Evolutionary conservation across 257 asterid genomes (phyloP).

Genomic region (Thymus quinquecostatus): DNA sequence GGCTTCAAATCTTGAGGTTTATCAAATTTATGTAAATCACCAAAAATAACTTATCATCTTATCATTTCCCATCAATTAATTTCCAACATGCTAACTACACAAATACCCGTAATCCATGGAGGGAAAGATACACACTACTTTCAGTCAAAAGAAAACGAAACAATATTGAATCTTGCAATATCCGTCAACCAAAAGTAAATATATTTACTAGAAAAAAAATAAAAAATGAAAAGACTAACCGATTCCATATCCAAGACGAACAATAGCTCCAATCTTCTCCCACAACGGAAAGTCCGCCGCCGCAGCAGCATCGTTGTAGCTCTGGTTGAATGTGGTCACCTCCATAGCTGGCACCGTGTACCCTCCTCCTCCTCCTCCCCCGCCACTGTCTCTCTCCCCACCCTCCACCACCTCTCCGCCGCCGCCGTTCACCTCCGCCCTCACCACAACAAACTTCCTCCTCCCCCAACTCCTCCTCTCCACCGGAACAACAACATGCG

Average conservation of each 20-base stretch:
- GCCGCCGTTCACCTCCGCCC: slow-evolving; percentile 49
- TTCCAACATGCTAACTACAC: neutral
- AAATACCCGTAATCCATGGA: neutral
- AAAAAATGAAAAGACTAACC: slow-evolving; percentile 45
- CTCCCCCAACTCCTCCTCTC: slow-evolving; percentile 35
- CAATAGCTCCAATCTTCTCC: slow-evolving; percentile 94
- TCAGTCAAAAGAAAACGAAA: neutral
- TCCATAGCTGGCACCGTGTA: slow-evolving; percentile 73
- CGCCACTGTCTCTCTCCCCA: slow-evolving; percentile 41
- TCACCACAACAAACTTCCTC: slow-evolving; percentile 34
- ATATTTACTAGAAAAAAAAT: neutral
- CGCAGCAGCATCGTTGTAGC: slow-evolving; percentile 66
- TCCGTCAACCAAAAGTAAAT: slow-evolving; percentile 1
- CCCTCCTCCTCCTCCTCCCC: slow-evolving; percentile 36
- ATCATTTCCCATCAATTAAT: neutral
- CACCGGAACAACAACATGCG: slow-evolving; percentile 35
- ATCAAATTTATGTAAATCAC: neutral
- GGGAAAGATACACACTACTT: neutral
- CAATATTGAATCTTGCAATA: neutral
- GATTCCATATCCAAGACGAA: slow-evolving; percentile 92
- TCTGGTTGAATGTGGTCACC: slow-evolving; percentile 81
- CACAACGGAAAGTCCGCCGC: slow-evolving; percentile 87
- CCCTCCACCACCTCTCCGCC: slow-evolving; percentile 47
- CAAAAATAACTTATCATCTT: too few relatives aligned
- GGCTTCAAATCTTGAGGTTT: neutral